A percentile compares a stretch with the other conserved stretches of the same genome.
Conservation (phyloP, 768 basidiomycete genomes). For the Ramaria sp. region DNA sequence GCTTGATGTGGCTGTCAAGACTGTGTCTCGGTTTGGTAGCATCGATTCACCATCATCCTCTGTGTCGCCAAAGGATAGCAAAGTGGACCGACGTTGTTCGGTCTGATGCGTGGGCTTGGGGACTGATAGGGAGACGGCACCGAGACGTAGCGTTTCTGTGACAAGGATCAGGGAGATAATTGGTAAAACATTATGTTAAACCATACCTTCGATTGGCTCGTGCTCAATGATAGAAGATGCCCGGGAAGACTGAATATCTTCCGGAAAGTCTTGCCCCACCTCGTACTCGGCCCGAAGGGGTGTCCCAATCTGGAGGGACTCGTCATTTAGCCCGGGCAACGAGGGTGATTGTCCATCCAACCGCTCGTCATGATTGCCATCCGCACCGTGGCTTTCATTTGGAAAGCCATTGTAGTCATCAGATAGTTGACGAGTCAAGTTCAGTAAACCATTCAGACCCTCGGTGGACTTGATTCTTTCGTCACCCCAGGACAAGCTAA, state of each 20-base stretch:
- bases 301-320: conserved; percentile 13
- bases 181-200: not conserved
- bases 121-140: not conserved
- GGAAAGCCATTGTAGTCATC: not conserved
- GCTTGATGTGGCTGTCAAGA: conserved; percentile 1
- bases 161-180: not conserved
- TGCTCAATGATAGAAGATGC: conserved; percentile 23
- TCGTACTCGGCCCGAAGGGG: conserved; percentile 12
- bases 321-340: conserved; percentile 15
- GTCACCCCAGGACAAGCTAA: not conserved
- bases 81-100: conserved; percentile 1
- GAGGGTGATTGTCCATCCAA: not conserved
- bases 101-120: not conserved
- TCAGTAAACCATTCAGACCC: conserved; percentile 23
- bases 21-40: conserved; percentile 2
- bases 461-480: conserved; percentile 17
- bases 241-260: conserved; percentile 25
- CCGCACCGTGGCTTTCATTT: not conserved
- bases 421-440: not conserved
- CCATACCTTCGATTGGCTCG: conserved; percentile 5
- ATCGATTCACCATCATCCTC: not conserved
- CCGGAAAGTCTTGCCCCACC: conserved; percentile 17
- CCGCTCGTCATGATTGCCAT: not conserved
- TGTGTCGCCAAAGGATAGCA: conserved; percentile 1
- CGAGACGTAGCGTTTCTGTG: conserved; percentile 4